Percentiles rank a stretch among this genome's conserved stretches.
Evolutionary conservation across 192 early-diverging fungal species (phyloP).

Genomic region (Oehlia diaphana): DNA sequence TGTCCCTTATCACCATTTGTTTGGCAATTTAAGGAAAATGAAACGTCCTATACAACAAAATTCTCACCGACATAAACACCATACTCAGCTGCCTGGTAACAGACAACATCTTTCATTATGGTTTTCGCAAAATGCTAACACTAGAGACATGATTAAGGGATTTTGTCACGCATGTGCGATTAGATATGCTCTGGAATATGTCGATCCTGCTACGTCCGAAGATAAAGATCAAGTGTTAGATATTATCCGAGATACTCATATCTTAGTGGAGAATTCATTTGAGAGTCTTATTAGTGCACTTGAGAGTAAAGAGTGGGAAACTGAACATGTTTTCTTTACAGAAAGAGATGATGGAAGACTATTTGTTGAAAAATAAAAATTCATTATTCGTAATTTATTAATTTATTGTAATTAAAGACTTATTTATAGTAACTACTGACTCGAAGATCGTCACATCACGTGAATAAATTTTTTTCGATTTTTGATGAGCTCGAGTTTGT

Average conservation of each 20-base stretch:
- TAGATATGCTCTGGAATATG: slow-evolving; percentile 35
- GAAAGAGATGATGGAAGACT: slow-evolving; percentile 39
- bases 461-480: too few relatives aligned
- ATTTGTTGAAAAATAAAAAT: slow-evolving; percentile 4
- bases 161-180: slow-evolving; percentile 64
- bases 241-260: slow-evolving; percentile 37
- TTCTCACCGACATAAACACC: background rate
- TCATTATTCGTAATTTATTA: background rate
- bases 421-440: too few relatives aligned
- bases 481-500: too few relatives aligned
- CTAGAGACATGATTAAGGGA: slow-evolving; percentile 57
- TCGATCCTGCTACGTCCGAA: background rate
- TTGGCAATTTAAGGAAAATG: background rate
- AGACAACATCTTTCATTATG: slow-evolving; percentile 50
- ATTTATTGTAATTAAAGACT: background rate
- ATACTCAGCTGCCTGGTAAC: background rate
- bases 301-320: slow-evolving; percentile 51
- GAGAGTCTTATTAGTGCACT: slow-evolving; percentile 39
- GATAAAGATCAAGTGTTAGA: slow-evolving; percentile 1
- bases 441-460: too few relatives aligned
- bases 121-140: slow-evolving; percentile 52
- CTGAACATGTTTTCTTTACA: slow-evolving; percentile 44
- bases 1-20: background rate
- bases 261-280: slow-evolving; percentile 39
- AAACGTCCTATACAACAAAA: background rate